A percentile compares a stretch with the other conserved stretches of the same genome.
phyloP scores from a whole-genome alignment of 805 yeast species.

The Teunomyces stri region DNA sequence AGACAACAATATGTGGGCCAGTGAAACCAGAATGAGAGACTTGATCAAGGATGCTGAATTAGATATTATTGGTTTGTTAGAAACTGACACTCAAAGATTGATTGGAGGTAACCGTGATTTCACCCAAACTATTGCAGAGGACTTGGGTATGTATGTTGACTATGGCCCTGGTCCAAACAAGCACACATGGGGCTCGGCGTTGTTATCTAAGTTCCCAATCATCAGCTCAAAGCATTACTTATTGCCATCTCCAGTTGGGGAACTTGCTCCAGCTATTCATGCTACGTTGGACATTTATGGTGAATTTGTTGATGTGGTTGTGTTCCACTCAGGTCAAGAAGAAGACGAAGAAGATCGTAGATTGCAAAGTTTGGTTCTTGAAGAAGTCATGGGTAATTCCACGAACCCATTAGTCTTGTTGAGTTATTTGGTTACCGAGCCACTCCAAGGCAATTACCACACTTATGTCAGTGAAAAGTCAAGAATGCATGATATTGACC shows the following conservation, averaged over 20 bases:
- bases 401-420: conserved; percentile 80
- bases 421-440: conserved; percentile 88
- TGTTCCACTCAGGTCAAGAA: conserved; percentile 97
- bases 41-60: conserved; percentile 81
- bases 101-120: conserved; percentile 95
- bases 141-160: conserved; percentile 90
- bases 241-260: conserved; percentile 96
- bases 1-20: conserved; percentile 98
- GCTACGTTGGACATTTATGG: conserved; percentile 94
- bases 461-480: conserved; percentile 81
- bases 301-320: conserved; percentile 83
- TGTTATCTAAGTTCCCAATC: conserved; percentile 92
- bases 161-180: conserved; percentile 97
- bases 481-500: conserved; percentile 92
- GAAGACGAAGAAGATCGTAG: conserved; percentile 94
- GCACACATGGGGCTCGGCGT: conserved; percentile 97
- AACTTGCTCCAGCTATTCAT: conserved; percentile 95
- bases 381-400: conserved; percentile 78
- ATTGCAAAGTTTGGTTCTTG: conserved; percentile 73
- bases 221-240: conserved; percentile 85
- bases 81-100: conserved; percentile 89
- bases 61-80: conserved; percentile 87
- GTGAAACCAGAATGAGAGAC: conserved; percentile 85
- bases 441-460: conserved; percentile 85
- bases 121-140: conserved; percentile 88